Evolutionary conservation across 2,329 filamentous ascomycete genomes (phyloP), one percentile per base, ranked within the genome.

Genomic region (Trichoderma afroharzianum): DNA sequence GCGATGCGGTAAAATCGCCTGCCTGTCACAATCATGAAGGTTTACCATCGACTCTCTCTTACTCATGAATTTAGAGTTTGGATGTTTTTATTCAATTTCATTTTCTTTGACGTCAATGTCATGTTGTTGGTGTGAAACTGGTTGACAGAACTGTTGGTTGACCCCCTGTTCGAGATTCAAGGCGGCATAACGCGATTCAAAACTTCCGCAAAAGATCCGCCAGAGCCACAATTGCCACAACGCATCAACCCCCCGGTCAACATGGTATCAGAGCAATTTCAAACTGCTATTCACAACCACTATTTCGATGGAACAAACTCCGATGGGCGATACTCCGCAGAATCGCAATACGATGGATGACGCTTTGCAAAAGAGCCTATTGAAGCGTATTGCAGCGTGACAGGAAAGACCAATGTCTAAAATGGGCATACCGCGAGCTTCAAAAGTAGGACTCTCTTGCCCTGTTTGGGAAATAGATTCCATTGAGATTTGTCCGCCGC

Each of bases 141-240:
- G 1, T 36, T 36, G 6, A 36, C 33, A 3, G 33, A 5, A 3
- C 33, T 14, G 33, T 15, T 36, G 6, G 39, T n/a, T 43, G 39
- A 43, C 39, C 39, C 43, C n/a, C 43, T 21, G 43, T 50, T n/a
- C 0, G 8, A 50, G 43, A 50, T 21, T 21, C n/a, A 12, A 5
- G 53, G 15, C 24, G 53, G 14, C 14, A 57, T 2, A n/a, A 57
- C 8, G 21, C 39, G 26, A 50, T 32, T 6, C 62, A 33, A 33
- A 64, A 28, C 26, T 30, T 6, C 62, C 62, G 62, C 62, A 64
- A 64, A 63, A 64, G 39, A 33, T 64, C 62, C 62, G 39, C 62
- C 26, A 6, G 12, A 21, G 12, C n/a, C 32, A 21, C 3, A 47
- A 47, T 14, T 1, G 57, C 28, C 18, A 47, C 18, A 21, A 47